A percentile compares a stretch with the other conserved stretches of the same genome.
phyloP scores from a whole-genome alignment of 2,329 filamentous ascomycete genomes.

The Waltergamsia citrina region DNA sequence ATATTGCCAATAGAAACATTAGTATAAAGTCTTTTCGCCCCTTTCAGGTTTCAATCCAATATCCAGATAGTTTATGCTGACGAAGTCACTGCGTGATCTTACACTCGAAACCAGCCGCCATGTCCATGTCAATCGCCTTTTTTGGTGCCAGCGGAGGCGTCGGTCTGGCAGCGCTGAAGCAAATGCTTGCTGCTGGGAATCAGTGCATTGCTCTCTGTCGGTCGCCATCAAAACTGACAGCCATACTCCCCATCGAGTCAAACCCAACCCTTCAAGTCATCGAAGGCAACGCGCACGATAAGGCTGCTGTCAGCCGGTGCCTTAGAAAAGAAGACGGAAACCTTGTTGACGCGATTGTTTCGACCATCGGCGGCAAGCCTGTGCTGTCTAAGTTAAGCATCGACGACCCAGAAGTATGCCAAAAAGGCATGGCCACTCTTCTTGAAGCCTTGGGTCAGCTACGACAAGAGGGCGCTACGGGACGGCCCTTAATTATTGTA shows the following conservation, averaged over 20 bases:
- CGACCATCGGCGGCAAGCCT: slow-evolving; percentile 31
- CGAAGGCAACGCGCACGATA: slow-evolving; percentile 37
- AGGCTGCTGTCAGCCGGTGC: slow-evolving; percentile 22
- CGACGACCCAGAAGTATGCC: slow-evolving; percentile 38
- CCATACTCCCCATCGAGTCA: slow-evolving; percentile 17
- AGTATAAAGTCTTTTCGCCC: too few relatives aligned
- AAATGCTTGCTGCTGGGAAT: slow-evolving; percentile 33
- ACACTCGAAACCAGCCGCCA: too few relatives aligned
- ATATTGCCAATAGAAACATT: too few relatives aligned
- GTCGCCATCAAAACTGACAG: slow-evolving; percentile 35
- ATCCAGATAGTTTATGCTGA: too few relatives aligned
- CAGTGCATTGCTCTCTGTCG: slow-evolving; percentile 39
- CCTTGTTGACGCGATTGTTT: slow-evolving; percentile 36
- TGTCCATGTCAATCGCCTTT: too few relatives aligned
- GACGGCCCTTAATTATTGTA: slow-evolving; percentile 22
- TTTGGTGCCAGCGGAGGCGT: slow-evolving; percentile 43
- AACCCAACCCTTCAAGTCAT: slow-evolving; percentile 30
- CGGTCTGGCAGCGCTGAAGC: slow-evolving; percentile 34
- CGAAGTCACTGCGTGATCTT: too few relatives aligned
- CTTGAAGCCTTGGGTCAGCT: slow-evolving; percentile 25
- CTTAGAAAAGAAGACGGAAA: slow-evolving; percentile 17
- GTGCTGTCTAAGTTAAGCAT: slow-evolving; percentile 21
- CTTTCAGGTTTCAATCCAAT: too few relatives aligned
- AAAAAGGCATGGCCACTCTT: slow-evolving; percentile 30
- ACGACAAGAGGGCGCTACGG: slow-evolving; percentile 13